Base-by-base conservation (phyloP, 2,329 filamentous ascomycete genomes). In the Aaosphaeria pasadenensis region DNA sequence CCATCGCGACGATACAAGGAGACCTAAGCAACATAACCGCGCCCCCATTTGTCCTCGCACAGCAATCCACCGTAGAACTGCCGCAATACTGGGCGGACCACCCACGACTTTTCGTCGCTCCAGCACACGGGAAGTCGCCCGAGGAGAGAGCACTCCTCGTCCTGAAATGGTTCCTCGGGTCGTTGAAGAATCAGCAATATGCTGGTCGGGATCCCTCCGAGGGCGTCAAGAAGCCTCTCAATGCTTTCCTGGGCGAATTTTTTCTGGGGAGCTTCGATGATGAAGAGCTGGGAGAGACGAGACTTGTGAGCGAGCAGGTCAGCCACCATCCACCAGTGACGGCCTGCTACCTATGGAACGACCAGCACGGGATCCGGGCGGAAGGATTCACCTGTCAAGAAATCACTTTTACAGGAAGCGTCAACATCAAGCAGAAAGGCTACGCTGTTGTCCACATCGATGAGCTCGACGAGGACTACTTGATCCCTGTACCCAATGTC, bases 151-250 rank as follows among this genome's bases (percentile, higher is more conserved):
- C 73, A 5, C 58, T 79, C 6, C 66, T 74, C 6, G 73, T 79
- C 0, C 61, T 78, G 11, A 76, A 77, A 53, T 77, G 75, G 66
- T 79, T 78, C 51, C 61, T 79, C 28, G 68, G 71, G 11, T 73
- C 71, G 29, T 58, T 78, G 17, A 72, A 71, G 45, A 71, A 73
- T 6, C 76, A 80, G 54, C 73, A 77, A 45, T 77, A 77, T 48
- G 72, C 71, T 2, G 73, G 74, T 4, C 64, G 72, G n/a, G 56
- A 66, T 6, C 67, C 71, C 32, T 60, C 56, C 28, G 69, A 74
- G 11, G 74, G 73, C 4, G 69, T 75, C 1, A 79, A 77, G 63
- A 80, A 79, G 53, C 76, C 77, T 0, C 57, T 79, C 42, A 79
- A 79, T 51, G 74, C 76, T 1, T 78, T 78, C 45, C 62, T 78